A percentile compares a stretch with the other conserved stretches of the same genome.
These are phyloP conservation scores for Triadica sebifera DNA, from an alignment of 345 rosid species.

Conservation along the genomic window DNA sequence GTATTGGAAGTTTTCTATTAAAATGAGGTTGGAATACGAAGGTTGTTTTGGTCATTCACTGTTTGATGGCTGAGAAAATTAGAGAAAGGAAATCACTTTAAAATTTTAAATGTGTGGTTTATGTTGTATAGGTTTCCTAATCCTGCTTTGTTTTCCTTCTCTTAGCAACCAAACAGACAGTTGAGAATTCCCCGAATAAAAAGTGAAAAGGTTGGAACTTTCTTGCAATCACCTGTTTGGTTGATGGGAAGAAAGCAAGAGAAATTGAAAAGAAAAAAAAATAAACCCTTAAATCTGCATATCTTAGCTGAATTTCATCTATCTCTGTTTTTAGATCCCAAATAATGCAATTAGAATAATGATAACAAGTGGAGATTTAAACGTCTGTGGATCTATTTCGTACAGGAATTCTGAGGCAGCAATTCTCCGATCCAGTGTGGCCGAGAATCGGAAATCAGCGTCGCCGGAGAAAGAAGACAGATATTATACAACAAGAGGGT, in stretches of 20 bases:
- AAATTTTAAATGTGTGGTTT: not conserved
- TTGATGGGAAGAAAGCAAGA: constrained; percentile 22
- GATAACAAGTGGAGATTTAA: not conserved
- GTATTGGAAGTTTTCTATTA: constrained; percentile 4
- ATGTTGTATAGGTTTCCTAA: not conserved
- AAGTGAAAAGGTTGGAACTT: constrained; percentile 4
- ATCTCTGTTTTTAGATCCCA: constrained; percentile 9
- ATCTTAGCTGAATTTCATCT: too few relatives aligned
- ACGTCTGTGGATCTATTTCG: constrained; percentile 9
- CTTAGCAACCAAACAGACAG: constrained; percentile 17
- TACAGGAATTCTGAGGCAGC: constrained; percentile 57
- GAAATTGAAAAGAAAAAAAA: not conserved
- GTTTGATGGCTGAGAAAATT: constrained; percentile 18
- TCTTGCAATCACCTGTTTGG: constrained; percentile 26
- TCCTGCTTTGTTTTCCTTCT: not conserved
- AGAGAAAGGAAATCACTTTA: not conserved
- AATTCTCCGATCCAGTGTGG: constrained; percentile 28
- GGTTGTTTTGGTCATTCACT: not conserved
- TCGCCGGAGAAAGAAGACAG: constrained; percentile 67
- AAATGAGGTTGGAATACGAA: constrained; percentile 12
- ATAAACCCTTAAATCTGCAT: not conserved
- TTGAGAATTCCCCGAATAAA: constrained; percentile 12
- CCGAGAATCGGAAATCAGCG: constrained; percentile 39
- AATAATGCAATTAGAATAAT: not conserved
- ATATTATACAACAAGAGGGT: constrained; percentile 58